Base-by-base conservation (phyloP, 2,329 filamentous ascomycete genomes). In the Dryadomyces quercivorus region DNA sequence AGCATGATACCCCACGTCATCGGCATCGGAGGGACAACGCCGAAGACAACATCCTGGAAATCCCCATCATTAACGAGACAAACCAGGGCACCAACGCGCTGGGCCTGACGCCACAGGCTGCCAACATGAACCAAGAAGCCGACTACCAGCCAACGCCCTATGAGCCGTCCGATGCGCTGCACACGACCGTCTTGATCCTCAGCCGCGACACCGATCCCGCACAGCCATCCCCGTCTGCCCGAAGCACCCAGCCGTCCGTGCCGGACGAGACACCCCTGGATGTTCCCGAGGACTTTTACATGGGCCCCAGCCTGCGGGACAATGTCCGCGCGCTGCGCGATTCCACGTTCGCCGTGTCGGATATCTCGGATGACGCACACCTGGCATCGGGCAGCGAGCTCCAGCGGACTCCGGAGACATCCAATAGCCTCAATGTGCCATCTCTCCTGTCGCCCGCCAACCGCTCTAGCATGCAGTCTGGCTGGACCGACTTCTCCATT, bases 401-500 rank as follows among this genome's bases (percentile, higher is more conserved):
- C 21, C 64, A 67, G 49, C 65, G 63, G 26, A 62, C 63, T 15
- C 63, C 67, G 5, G 70, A 71, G 48, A 70, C 70, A 20, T 68
- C 72, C 15, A 70, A 70, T 54, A 75, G 69, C 55, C 67, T 81
- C 9, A 66, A 68, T 52, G 70, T 80, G 15, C 78, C 77, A 13
- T 65, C 70, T 51, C 64, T 71, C 59, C 61, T 71, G 51, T 63
- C 70, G 52, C 65, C 72, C 45, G 65, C 68, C 56, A 70, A 80
- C 56, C 71, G 78, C 42, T 65, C 68, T 20, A 82, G 78, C 58
- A 75, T 79, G 50, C 73, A 76, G 53, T 80, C 78, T 1, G 69
- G 72, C n/a, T 82, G 79, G 79, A 82, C 79, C 26, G 78, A 82
- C 61, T 75, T 77, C 57, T 80, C 78, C 0, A 67, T 81, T 10